Base-by-base conservation (phyloP, 495 filamentous ascomycete species). In the Hamigera avellanea region DNA sequence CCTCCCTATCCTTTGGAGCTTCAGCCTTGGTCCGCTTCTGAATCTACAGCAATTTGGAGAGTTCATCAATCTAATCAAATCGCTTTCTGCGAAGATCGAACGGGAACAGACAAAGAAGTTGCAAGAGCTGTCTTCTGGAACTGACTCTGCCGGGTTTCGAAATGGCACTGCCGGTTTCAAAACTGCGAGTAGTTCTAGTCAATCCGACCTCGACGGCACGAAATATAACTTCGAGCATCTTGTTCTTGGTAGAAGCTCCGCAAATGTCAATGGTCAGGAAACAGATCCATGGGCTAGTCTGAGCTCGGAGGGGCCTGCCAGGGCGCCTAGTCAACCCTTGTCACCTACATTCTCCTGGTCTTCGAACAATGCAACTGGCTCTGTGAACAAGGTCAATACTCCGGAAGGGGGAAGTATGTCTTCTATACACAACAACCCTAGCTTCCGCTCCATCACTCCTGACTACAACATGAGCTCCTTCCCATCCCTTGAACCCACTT, bases 11-110 rank as follows among this genome's bases (percentile, higher is more conserved):
- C 64, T 98, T 4, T 98, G 93, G 93, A 75, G 61, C 37, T 95
- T 98, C 72, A 84, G 78, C 52, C 69, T 98, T 17, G 91, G 89
- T 0, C 91, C 91, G 0, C 66, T 96, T 10, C 66, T 98, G 6
- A 77, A 93, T 47, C 68, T 96, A 3, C 64, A 76, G 13, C 86
- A 95, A 57, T 98, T 96, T 55, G 78, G 84, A 44, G 59, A 71
- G 0, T 95, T 87, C 52, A 98, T 96, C 83, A 54, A 69, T 2
- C 62, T 91, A 14, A 91, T 95, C 53, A 89, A 85, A 50, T 69
- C 66, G 0, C 54, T 95, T n/a, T 88, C 84, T 0, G 56, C 69
- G 1, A 73, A 75, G 35, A 82, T 98, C 26, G 89, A 96, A 53
- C 71, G 78, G 10, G 93, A 98, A 44, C 88, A 95, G 44, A 80